Evolutionary conservation across 768 basidiomycete genomes (phyloP).

Genomic region (Suillus ampliporus): DNA sequence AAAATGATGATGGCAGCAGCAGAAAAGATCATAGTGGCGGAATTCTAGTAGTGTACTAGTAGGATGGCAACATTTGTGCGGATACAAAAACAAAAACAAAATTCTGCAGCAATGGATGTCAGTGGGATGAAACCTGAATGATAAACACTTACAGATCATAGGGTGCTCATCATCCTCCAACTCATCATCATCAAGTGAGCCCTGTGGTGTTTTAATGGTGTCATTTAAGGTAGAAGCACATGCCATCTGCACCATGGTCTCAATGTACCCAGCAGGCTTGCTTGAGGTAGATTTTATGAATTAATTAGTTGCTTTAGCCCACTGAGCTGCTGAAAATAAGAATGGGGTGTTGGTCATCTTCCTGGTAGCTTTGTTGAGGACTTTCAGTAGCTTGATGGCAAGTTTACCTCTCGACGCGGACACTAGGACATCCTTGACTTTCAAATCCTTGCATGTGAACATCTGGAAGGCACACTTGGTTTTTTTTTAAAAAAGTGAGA

Average conservation of each 20-base stretch:
- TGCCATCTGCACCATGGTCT: not conserved
- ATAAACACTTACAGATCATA: not conserved
- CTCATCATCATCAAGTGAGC: not conserved
- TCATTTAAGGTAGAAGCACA: not conserved
- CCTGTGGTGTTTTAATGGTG: not conserved
- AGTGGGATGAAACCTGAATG: not conserved
- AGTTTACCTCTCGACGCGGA: not conserved
- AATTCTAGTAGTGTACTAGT: too few relatives aligned
- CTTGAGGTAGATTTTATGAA: not conserved
- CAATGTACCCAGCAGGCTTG: not conserved
- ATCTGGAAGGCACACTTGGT: too few relatives aligned
- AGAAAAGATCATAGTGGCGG: too few relatives aligned
- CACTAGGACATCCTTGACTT: not conserved
- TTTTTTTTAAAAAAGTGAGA: too few relatives aligned
- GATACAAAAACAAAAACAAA: too few relatives aligned
- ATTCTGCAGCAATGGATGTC: not conserved
- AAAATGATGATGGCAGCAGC: too few relatives aligned
- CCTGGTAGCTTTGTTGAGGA: slow-evolving; percentile 2
- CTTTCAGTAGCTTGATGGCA: slow-evolving; percentile 2
- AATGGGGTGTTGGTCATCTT: slow-evolving; percentile 7
- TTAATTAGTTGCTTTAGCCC: not conserved
- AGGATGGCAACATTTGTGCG: too few relatives aligned
- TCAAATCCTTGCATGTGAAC: not conserved
- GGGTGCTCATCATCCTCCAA: not conserved
- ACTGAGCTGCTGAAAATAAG: not conserved